Base-by-base conservation (phyloP, 2,329 filamentous ascomycete species). In the Fusarium incarnatum region DNA sequence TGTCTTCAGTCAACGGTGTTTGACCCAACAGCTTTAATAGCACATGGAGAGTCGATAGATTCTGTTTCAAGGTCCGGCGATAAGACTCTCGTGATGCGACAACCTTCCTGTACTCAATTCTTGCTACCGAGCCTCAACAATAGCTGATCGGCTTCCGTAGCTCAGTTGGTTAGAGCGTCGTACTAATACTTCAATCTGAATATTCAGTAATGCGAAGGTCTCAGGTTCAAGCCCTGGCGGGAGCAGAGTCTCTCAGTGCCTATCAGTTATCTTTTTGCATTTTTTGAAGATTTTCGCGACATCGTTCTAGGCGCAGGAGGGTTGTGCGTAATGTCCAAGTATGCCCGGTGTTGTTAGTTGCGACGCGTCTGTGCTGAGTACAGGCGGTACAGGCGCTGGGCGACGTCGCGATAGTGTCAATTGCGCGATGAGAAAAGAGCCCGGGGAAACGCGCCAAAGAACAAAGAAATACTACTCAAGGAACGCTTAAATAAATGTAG, bases 221-320 rank as follows among this genome's bases (percentile, higher is more conserved):
- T 47, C 45, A 49, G 46, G 46, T 49, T 49, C 46, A 49, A 49
- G 46, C 46, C 46, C 46, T 49, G 46, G 46, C 46, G 46, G 46
- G 46, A 49, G 46, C 46, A 49, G 10, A 23, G 46, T 49, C 46
- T 49, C 46, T 32, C 28, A 49, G 0, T 23, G 46, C 46, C 46
- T 2, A 23, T 49, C 46, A 49, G 20, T 2, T 48, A 22, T 23
- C 7, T 49, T 49, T 49, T 49, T 49, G n/a, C 27, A 22, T 1
- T 16, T 48, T 22, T 22, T 8, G 6, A 30, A 7, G 2, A 18
- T 18, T 48, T 48, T 22, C 1, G 8, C 20, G 4, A 30, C 30
- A 11, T 8, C 3, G 2, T 48, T 12, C 22, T n/a, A 18, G 1
- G 10, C 10, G 18, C 6, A 18, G 18, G 11, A n/a, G 34, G 34